phyloP scores from a whole-genome alignment of 768 basidiomycete species.

The Lentinula edodes region DNA sequence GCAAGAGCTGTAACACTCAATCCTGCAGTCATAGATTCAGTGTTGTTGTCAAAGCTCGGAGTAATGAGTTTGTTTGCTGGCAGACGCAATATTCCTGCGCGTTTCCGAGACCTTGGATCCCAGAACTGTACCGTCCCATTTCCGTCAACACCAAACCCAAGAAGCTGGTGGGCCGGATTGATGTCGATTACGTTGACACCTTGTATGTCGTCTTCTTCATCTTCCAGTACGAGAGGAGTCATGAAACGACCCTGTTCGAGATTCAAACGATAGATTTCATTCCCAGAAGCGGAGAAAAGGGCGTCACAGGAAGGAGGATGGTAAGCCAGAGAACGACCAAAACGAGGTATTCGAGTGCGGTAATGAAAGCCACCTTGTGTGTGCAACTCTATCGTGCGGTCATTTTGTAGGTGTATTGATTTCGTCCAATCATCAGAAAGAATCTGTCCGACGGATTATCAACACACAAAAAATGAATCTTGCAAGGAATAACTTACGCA shows the following conservation, averaged over 20 bases:
- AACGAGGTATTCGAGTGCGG: constrained; percentile 88
- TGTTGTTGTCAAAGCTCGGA: constrained; percentile 17
- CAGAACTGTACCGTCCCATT: constrained; percentile 89
- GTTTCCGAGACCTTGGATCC: constrained; percentile 82
- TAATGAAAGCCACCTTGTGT: constrained; percentile 93
- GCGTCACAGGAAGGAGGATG: constrained; percentile 93
- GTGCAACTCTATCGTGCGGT: constrained; percentile 92
- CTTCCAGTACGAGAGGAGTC: constrained; percentile 63
- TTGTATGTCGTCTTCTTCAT: constrained; percentile 49
- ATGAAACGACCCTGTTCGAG: constrained; percentile 94
- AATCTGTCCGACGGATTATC: constrained; percentile 43
- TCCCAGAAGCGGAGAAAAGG: constrained; percentile 76
- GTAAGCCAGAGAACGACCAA: constrained; percentile 89
- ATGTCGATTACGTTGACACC: constrained; percentile 92
- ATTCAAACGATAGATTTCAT: constrained; percentile 89
- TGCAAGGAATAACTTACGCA: constrained; percentile 51
- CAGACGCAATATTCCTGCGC: constrained; percentile 64
- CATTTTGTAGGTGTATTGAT: constrained; percentile 92
- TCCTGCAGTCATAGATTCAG: constrained; percentile 17
- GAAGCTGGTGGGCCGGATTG: constrained; percentile 87
- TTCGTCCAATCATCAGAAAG: constrained; percentile 99
- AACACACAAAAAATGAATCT: not conserved
- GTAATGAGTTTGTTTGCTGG: constrained; percentile 50
- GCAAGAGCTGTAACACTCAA: constrained; percentile 81
- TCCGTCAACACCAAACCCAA: constrained; percentile 86